A percentile compares a stretch with the other conserved stretches of the same genome.
Conservation (phyloP, 768 basidiomycete genomes). For the Suillus subluteus region DNA sequence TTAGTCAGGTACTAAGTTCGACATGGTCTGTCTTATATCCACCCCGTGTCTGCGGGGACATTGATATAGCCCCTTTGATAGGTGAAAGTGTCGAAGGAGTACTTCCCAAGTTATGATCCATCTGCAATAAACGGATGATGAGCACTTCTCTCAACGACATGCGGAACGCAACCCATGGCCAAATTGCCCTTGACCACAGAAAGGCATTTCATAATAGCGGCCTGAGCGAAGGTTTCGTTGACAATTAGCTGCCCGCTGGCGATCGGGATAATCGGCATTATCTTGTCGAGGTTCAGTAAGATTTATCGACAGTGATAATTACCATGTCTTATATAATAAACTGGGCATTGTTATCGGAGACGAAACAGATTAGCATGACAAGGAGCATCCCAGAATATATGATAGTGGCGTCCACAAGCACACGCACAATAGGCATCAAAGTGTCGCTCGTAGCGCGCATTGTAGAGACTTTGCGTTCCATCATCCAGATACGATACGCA, state of each 20-base stretch:
- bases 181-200: slow-evolving; percentile 57
- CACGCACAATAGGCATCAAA: slow-evolving; percentile 6
- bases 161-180: slow-evolving; percentile 47
- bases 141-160: not conserved
- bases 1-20: not conserved
- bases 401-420: slow-evolving; percentile 13
- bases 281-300: not conserved
- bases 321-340: slow-evolving; percentile 12
- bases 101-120: slow-evolving; percentile 50
- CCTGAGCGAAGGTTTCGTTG: slow-evolving; percentile 58
- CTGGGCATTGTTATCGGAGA: slow-evolving; percentile 4
- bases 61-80: slow-evolving; percentile 49
- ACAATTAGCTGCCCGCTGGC: slow-evolving; percentile 47
- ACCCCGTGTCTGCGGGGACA: slow-evolving; percentile 52
- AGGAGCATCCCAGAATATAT: slow-evolving; percentile 12
- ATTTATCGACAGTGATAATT: not conserved
- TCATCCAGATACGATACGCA: slow-evolving; percentile 15
- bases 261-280: slow-evolving; percentile 13
- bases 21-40: not conserved
- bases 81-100: slow-evolving; percentile 53
- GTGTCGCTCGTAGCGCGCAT: not conserved
- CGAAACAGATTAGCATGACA: slow-evolving; percentile 11
- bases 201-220: slow-evolving; percentile 44
- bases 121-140: slow-evolving; percentile 27
- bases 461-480: not conserved